Percentiles rank a stretch among this genome's conserved stretches.
Evolutionary conservation across 1,139 yeast species (phyloP).

Genomic region (Candida pseudocylindracea): DNA sequence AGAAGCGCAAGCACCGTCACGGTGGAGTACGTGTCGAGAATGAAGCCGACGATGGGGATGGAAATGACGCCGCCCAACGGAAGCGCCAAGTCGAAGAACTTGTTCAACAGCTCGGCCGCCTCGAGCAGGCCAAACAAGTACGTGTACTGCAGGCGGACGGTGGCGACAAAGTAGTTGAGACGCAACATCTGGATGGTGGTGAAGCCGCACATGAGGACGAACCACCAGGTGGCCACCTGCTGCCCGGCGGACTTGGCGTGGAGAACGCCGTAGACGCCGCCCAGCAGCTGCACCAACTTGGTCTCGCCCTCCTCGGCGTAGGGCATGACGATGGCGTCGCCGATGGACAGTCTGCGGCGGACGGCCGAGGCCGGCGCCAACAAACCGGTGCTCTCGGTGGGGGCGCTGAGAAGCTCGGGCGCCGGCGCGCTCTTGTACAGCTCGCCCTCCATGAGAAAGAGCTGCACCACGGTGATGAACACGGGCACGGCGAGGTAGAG

Average conservation of each 20-base stretch:
- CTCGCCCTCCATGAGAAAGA: constrained; percentile 3
- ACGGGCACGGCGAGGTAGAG: constrained; percentile 4
- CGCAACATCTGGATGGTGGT: constrained; percentile 21
- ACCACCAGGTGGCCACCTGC: constrained; percentile 21
- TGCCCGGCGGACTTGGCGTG: constrained; percentile 19
- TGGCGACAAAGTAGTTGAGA: constrained; percentile 22
- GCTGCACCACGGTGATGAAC: constrained; percentile 3
- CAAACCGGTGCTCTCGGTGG: constrained; percentile 7
- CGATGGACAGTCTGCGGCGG: constrained; percentile 18
- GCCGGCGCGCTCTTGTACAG: constrained; percentile 5
- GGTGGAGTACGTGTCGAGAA: constrained; percentile 16
- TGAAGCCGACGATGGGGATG: constrained; percentile 18
- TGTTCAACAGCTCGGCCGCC: constrained; percentile 11
- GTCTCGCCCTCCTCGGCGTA: constrained; percentile 19
- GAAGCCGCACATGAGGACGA: constrained; percentile 15
- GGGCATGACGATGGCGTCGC: constrained; percentile 23
- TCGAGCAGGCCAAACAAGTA: constrained; percentile 12
- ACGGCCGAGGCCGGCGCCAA: constrained; percentile 3
- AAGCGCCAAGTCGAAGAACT: constrained; percentile 18
- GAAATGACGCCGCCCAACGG: constrained; percentile 22
- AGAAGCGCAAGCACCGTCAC: constrained; percentile 11
- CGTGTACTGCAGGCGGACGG: constrained; percentile 20
- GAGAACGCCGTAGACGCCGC: constrained; percentile 19
- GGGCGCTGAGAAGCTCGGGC: constrained; percentile 1
- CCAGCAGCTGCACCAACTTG: constrained; percentile 11